phyloP scores from a whole-genome alignment of 2,329 filamentous ascomycete genomes.

The Nemania sp. region DNA sequence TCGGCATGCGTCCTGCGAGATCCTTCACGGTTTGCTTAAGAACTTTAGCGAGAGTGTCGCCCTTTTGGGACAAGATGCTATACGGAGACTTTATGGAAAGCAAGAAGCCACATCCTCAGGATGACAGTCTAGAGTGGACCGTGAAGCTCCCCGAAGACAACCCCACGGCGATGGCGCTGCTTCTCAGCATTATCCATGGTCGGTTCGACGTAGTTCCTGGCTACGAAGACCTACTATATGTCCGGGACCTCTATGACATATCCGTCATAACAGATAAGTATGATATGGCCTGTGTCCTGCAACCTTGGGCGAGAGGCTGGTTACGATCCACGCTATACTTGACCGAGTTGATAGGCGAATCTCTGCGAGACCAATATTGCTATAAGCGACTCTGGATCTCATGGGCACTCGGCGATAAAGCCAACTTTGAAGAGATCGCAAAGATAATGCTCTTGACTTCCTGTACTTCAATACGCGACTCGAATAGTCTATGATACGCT shows the following conservation, averaged over 20 bases:
- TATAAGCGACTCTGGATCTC: conserved; percentile 30
- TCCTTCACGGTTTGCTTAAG: conserved; percentile 17
- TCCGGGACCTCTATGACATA: conserved; percentile 28
- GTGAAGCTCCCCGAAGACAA: conserved; percentile 15
- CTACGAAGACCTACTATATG: conserved; percentile 20
- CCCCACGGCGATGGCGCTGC: neutral
- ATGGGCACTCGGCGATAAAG: conserved; percentile 28
- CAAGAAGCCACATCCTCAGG: neutral
- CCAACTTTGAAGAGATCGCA: conserved; percentile 23
- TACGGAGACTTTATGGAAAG: conserved; percentile 11
- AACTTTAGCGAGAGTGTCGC: conserved; percentile 8
- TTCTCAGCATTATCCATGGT: conserved; percentile 10
- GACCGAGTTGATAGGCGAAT: conserved; percentile 10
- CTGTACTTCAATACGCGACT: neutral
- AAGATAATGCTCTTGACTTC: conserved; percentile 21
- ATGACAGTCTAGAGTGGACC: neutral
- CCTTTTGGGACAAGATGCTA: conserved; percentile 15
- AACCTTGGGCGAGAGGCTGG: conserved; percentile 32
- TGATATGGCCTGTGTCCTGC: conserved; percentile 28
- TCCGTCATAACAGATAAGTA: conserved; percentile 32
- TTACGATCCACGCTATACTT: conserved; percentile 18
- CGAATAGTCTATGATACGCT: conserved; percentile 8
- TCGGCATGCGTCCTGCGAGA: neutral
- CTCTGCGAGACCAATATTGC: conserved; percentile 10
- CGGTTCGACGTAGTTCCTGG: neutral